Percentiles rank a stretch among this genome's conserved stretches.
phyloP scores from a whole-genome alignment of 2,329 filamentous ascomycete species.

The Neonectria hederae region DNA sequence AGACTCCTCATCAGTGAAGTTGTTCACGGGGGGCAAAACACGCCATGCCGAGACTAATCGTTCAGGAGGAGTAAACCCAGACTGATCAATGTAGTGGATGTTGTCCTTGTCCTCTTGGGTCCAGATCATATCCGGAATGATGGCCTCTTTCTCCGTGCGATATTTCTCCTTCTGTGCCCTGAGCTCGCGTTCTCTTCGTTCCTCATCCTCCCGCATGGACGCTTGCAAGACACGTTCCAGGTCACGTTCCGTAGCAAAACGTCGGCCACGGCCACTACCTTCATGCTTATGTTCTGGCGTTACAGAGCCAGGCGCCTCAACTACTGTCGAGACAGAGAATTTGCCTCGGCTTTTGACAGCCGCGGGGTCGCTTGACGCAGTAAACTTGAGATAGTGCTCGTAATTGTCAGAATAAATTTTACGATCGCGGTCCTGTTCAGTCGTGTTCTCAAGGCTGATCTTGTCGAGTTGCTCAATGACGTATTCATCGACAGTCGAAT shows the following conservation, averaged over 20 bases:
- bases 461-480: constrained; percentile 57
- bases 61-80: constrained; percentile 71
- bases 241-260: constrained; percentile 77
- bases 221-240: constrained; percentile 77
- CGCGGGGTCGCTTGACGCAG: constrained; percentile 63
- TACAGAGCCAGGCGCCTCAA: constrained; percentile 48
- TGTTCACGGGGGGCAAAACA: constrained; percentile 76
- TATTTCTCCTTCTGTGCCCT: constrained; percentile 74
- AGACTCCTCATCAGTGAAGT: constrained; percentile 77
- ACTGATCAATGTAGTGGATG: constrained; percentile 70
- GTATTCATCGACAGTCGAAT: constrained; percentile 55
- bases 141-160: constrained; percentile 80
- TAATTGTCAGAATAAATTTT: constrained; percentile 60
- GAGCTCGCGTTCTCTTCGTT: constrained; percentile 73
- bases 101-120: constrained; percentile 67
- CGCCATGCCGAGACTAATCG: constrained; percentile 76
- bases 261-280: constrained; percentile 61
- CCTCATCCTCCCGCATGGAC: constrained; percentile 75
- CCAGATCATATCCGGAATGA: constrained; percentile 76
- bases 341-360: constrained; percentile 66
- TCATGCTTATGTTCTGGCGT: constrained; percentile 67
- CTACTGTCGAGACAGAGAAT: constrained; percentile 53
- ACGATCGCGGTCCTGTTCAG: constrained; percentile 52
- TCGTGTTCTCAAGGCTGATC: constrained; percentile 48
- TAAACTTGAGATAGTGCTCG: constrained; percentile 63